Evolutionary conservation across 176 grass and related monocot genomes (phyloP).

Genomic region (Triticum dicoccoides): DNA sequence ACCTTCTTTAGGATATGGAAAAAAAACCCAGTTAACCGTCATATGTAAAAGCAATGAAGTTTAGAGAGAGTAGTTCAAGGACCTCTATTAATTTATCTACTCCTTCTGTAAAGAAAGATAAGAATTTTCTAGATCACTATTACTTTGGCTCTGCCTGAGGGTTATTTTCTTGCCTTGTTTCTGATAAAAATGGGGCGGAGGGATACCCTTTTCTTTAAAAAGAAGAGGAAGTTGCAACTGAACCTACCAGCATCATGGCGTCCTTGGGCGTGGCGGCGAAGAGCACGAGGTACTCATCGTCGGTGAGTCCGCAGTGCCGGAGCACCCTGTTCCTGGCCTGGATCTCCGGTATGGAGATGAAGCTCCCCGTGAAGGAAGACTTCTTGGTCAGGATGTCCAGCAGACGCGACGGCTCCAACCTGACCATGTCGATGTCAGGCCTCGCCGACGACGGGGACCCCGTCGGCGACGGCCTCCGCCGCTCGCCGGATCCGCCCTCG

Average conservation of each 20-base stretch:
- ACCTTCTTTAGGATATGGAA: too few relatives aligned
- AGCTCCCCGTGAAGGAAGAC: slow-evolving; percentile 56
- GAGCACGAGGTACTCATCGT: slow-evolving; percentile 65
- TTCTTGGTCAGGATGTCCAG: slow-evolving; percentile 65
- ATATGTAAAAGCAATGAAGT: too few relatives aligned
- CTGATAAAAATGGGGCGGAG: too few relatives aligned
- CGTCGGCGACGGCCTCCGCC: neutral
- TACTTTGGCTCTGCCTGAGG: too few relatives aligned
- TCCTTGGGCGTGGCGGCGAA: slow-evolving; percentile 50
- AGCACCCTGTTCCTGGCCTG: slow-evolving; percentile 63
- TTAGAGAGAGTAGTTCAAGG: too few relatives aligned
- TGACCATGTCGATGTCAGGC: slow-evolving; percentile 36
- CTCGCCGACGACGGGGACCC: neutral
- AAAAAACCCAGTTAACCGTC: too few relatives aligned
- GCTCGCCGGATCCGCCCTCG: neutral
- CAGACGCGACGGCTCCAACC: slow-evolving; percentile 58
- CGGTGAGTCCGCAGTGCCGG: slow-evolving; percentile 54
- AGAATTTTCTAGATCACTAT: too few relatives aligned
- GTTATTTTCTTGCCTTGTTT: too few relatives aligned
- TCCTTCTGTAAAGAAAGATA: too few relatives aligned
- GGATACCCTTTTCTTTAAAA: too few relatives aligned
- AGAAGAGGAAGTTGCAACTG: neutral
- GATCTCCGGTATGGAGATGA: slow-evolving; percentile 75
- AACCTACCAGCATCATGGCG: slow-evolving; percentile 56
- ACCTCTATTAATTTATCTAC: too few relatives aligned